Evolutionary conservation across 2,329 filamentous ascomycete genomes (phyloP), one percentile per base, ranked within the genome.

Genomic region (Claviceps citrina): DNA sequence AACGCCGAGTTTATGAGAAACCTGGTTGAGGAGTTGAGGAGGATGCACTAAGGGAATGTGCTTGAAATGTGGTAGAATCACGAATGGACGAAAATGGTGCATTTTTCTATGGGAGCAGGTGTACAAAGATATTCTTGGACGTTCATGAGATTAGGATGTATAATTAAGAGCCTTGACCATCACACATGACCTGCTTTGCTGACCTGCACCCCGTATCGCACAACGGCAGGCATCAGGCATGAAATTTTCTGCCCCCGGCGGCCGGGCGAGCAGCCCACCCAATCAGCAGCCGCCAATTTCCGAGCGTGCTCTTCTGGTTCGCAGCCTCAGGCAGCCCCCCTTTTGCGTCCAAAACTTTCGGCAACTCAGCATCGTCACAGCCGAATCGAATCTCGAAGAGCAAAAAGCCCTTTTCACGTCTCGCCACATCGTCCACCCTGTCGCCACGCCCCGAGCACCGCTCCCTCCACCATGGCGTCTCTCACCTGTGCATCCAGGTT

Each of bases 401-500:
- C 50, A 69, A 67, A 68, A 66, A 61, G 68, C 65, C 67, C n/a
- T n/a, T 70, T 67, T 70, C 47, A 43, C 47, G 33, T 40, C 52
- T 49, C 45, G 44, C 37, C 45, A 41, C 46, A 46, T 49, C 46
- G 34, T 43, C 40, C 43, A 40, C 40, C 36, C 42, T 44, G 38
- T 42, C 32, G 32, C 41, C 42, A 43, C 39, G 33, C 44, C 32
- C 26, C 36, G 38, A 40, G 40, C 36, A 30, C 31, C n/a, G 22
- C 22, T 40, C 8, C 15, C 6, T 27, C 18, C 44, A 56, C 55
- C 50, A 83, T 83, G 78, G 76, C 77, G 63, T 68, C 76, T 60
- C 73, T 85, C 62, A 65, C 76, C 57, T 70, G 72, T 59, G 72
- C 76, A 59, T 76, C 81, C 60, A 76, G 76, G 64, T 68, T 75